Evolutionary conservation across 1,284 basidiomycete genomes (phyloP).

Genomic region (Boletellus sp.): DNA sequence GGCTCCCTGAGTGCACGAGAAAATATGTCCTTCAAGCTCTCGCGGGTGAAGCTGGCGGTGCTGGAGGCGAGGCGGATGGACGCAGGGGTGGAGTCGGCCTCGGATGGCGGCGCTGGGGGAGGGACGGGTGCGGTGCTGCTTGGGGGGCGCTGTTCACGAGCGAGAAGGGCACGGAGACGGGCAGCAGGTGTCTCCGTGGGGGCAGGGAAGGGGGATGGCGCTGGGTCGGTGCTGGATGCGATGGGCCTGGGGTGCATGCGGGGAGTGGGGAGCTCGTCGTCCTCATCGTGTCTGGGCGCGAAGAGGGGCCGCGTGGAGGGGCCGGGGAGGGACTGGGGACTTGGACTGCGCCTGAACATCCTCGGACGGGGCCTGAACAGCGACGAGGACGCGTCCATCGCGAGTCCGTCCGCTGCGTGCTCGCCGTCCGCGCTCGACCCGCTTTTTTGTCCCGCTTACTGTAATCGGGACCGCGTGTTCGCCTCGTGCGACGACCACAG

Average conservation of each 20-base stretch:
- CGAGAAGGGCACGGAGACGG: slow-evolving; percentile 55
- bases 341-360: slow-evolving; percentile 37
- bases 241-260: slow-evolving; percentile 35
- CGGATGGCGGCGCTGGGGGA: slow-evolving; percentile 41
- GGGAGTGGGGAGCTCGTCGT: slow-evolving; percentile 50
- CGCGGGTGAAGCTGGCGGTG: slow-evolving; percentile 49
- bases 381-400: not conserved
- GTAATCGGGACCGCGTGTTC: too few relatives aligned
- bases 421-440: slow-evolving; percentile 5
- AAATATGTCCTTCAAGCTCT: slow-evolving; percentile 61
- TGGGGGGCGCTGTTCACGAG: slow-evolving; percentile 39
- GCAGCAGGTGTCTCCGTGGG: slow-evolving; percentile 45
- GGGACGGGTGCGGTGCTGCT: slow-evolving; percentile 29
- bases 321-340: slow-evolving; percentile 26
- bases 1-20: slow-evolving; percentile 57
- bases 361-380: slow-evolving; percentile 42
- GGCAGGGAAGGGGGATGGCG: slow-evolving; percentile 21
- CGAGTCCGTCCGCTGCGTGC: too few relatives aligned
- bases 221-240: slow-evolving; percentile 8
- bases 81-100: slow-evolving; percentile 61
- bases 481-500: too few relatives aligned
- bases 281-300: slow-evolving; percentile 35
- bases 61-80: slow-evolving; percentile 39
- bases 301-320: slow-evolving; percentile 36
- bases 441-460: slow-evolving; percentile 1